Base-by-base conservation (phyloP, 768 basidiomycete species). In the Psilocybe tampanensis region DNA sequence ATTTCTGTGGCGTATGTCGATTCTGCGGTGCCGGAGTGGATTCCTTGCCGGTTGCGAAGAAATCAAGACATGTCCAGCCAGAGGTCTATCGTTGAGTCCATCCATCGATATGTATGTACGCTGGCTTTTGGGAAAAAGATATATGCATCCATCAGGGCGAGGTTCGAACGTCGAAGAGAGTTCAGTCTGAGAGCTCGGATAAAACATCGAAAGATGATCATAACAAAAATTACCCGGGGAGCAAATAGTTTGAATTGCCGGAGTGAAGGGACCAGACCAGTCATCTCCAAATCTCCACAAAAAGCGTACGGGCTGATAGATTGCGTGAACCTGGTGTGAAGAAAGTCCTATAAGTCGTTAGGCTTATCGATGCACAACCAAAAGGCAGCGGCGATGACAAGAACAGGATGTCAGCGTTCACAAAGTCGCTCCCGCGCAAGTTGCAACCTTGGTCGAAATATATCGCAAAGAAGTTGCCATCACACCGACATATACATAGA, bases 1-100 rank as follows among this genome's bases (percentile, higher is more conserved):
- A 44, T 49, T 56, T 56, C 55, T 56, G 55, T 56, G 55, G 55
- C 55, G 55, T 43, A 52, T n/a, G n/a, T n/a, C n/a, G 47, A 32
- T 6, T 33, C n/a, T 23, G 36, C 36, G 36, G 36, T 39, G 36
- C 15, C 36, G 36, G 36, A 39, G 36, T 39, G 36, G 36, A n/a
- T 39, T 39, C 36, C 33, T 39, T 39, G 36, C 36, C 36, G 36
- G 36, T 39, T 15, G 36, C n/a, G 15, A 39, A 3, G 36, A 39
- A n/a, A n/a, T n/a, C n/a, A n/a, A n/a, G 12, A 39, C 13, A 39
- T 39, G 36, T 5, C 36, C n/a, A 39, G 36, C 36, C n/a, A n/a
- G n/a, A n/a, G n/a, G n/a, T n/a, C n/a, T n/a, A n/a, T n/a, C n/a
- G n/a, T n/a, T n/a, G n/a, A n/a, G n/a, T n/a, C n/a, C n/a, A n/a